Evolutionary conservation across 768 basidiomycete genomes (phyloP).

Genomic region (Hypholoma sublateritium): DNA sequence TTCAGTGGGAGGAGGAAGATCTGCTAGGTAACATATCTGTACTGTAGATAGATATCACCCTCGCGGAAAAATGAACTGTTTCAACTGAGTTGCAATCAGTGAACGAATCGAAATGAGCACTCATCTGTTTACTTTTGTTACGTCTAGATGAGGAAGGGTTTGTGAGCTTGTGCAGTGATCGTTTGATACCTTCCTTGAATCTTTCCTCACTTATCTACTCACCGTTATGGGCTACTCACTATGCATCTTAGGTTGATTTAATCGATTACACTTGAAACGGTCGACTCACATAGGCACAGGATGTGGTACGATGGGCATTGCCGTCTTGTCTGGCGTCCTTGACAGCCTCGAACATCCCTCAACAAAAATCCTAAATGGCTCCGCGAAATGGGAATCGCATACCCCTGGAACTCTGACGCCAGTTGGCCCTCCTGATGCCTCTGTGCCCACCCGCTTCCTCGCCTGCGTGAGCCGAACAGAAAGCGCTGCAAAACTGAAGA

Average conservation of each 20-base stretch:
- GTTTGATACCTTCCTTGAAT: too few relatives aligned
- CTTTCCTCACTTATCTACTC: background rate
- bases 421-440: slow-evolving; percentile 56
- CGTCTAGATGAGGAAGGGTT: too few relatives aligned
- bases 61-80: background rate
- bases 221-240: slow-evolving; percentile 87
- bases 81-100: too few relatives aligned
- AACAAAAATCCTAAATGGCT: slow-evolving; percentile 22
- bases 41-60: background rate
- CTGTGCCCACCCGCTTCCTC: slow-evolving; percentile 76
- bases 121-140: too few relatives aligned
- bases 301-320: slow-evolving; percentile 98
- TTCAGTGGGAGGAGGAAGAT: slow-evolving; percentile 17
- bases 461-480: slow-evolving; percentile 85
- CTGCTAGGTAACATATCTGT: slow-evolving; percentile 25
- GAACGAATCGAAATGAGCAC: too few relatives aligned
- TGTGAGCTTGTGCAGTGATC: too few relatives aligned
- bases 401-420: slow-evolving; percentile 37
- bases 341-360: slow-evolving; percentile 64
- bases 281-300: slow-evolving; percentile 44
- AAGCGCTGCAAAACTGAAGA: slow-evolving; percentile 64
- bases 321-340: slow-evolving; percentile 90
- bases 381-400: slow-evolving; percentile 39
- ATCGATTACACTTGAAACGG: slow-evolving; percentile 9
- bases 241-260: slow-evolving; percentile 69